Percentiles rank a stretch among this genome's conserved stretches.
These are phyloP conservation scores for Phytomonas serpens DNA, from an alignment of 208 protist species.

Conservation along the genomic window DNA sequence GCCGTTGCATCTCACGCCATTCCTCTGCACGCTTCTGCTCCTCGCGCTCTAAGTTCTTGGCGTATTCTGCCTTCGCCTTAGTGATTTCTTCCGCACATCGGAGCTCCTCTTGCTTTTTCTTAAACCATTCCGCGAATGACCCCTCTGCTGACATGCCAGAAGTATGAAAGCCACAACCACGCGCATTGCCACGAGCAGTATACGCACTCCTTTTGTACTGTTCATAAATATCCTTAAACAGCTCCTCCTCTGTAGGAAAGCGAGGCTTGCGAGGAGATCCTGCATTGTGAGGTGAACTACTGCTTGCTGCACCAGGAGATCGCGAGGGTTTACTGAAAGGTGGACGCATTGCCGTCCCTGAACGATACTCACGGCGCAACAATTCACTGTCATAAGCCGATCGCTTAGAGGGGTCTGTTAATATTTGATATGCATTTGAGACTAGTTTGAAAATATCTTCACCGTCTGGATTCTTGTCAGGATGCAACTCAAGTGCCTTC, in stretches of 20 bases:
- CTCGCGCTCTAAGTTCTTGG: slow-evolving; percentile 59
- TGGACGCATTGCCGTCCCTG: slow-evolving; percentile 8
- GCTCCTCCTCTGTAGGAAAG: slow-evolving; percentile 57
- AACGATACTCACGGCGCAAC: slow-evolving; percentile 22
- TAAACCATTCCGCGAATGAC: slow-evolving; percentile 79
- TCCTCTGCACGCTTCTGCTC: slow-evolving; percentile 57
- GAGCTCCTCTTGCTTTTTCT: slow-evolving; percentile 75
- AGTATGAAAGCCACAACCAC: not conserved
- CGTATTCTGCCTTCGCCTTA: slow-evolving; percentile 64
- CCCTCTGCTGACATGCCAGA: slow-evolving; percentile 17
- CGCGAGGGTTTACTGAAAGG: slow-evolving; percentile 5
- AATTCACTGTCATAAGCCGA: slow-evolving; percentile 70
- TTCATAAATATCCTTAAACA: slow-evolving; percentile 74
- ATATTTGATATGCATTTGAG: slow-evolving; percentile 73
- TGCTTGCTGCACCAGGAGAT: not conserved
- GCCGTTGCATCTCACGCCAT: slow-evolving; percentile 67
- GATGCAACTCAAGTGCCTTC: slow-evolving; percentile 75
- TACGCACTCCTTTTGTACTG: slow-evolving; percentile 66
- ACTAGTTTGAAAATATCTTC: slow-evolving; percentile 73
- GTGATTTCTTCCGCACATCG: slow-evolving; percentile 56
- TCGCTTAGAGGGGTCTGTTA: slow-evolving; percentile 59
- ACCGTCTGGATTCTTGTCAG: slow-evolving; percentile 88
- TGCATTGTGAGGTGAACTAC: slow-evolving; percentile 8
- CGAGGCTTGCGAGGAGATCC: slow-evolving; percentile 19
- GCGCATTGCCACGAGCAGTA: slow-evolving; percentile 22